phyloP scores from a whole-genome alignment of 345 rosid genomes.

The Angophora floribunda region DNA sequence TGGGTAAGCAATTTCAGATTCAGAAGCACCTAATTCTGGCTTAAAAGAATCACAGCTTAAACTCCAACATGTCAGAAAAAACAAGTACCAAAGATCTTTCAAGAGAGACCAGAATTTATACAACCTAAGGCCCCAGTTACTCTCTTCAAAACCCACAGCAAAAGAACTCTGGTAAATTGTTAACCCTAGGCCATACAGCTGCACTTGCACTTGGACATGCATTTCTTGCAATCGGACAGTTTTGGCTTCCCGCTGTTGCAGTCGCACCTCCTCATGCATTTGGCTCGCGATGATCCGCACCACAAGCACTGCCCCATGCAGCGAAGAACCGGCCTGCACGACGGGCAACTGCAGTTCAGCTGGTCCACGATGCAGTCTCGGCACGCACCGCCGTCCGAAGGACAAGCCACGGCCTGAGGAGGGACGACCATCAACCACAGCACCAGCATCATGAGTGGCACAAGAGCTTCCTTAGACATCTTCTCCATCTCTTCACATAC shows the following conservation, averaged over 20 bases:
- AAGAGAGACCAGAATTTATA: neutral
- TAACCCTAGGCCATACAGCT: slow-evolving; percentile 27
- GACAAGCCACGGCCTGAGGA: slow-evolving; percentile 4
- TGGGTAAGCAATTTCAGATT: neutral
- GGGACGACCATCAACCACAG: slow-evolving; percentile 3
- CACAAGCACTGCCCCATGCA: slow-evolving; percentile 86
- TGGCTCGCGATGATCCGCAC: slow-evolving; percentile 37
- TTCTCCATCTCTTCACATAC: neutral
- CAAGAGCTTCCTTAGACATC: neutral
- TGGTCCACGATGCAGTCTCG: slow-evolving; percentile 39
- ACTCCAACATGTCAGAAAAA: neutral
- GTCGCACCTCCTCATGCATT: slow-evolving; percentile 39
- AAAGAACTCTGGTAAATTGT: neutral
- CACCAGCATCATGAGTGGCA: neutral
- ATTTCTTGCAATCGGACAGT: slow-evolving; percentile 49
- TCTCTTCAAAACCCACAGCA: neutral
- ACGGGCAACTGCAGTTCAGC: slow-evolving; percentile 43
- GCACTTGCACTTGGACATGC: slow-evolving; percentile 68
- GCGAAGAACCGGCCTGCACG: slow-evolving; percentile 42
- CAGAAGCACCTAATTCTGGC: neutral
- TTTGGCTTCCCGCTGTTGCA: slow-evolving; percentile 39
- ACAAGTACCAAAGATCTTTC: neutral
- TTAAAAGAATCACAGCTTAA: neutral
- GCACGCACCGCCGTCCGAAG: slow-evolving; percentile 18
- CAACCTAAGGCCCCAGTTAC: neutral